A percentile compares a stretch with the other conserved stretches of the same genome.
These are phyloP conservation scores for Hansenula sp. DNA, from an alignment of 1,139 yeast species.

Conservation along the genomic window DNA sequence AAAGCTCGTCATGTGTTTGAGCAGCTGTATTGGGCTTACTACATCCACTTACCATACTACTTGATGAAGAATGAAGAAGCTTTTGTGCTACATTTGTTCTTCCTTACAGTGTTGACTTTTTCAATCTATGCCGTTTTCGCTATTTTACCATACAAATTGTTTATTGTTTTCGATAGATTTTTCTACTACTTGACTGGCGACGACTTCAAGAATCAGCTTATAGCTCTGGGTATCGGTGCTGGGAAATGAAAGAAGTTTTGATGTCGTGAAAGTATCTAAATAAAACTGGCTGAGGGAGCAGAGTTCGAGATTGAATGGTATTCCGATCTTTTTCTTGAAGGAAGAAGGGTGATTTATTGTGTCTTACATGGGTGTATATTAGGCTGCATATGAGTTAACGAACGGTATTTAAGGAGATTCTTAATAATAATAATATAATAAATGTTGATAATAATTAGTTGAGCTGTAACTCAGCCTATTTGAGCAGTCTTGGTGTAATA, in stretches of 20 bases:
- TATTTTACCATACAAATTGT: constrained; percentile 22
- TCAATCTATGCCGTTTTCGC: constrained; percentile 24
- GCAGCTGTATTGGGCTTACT: constrained; percentile 36
- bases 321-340: background rate
- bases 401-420: background rate
- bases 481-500: no score
- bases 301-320: constrained; percentile 10
- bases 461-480: no score
- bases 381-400: no score
- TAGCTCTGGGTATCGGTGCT: background rate
- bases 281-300: no score
- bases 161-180: constrained; percentile 20
- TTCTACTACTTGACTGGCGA: constrained; percentile 27
- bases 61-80: constrained; percentile 37
- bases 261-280: no score
- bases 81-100: constrained; percentile 30
- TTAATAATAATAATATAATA: no score
- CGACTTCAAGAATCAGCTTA: constrained; percentile 18
- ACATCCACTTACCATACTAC: constrained; percentile 37
- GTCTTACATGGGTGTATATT: no score
- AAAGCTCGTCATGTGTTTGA: constrained; percentile 17
- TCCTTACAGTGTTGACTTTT: constrained; percentile 26
- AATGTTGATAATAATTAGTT: background rate
- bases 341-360: no score
- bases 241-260: constrained; percentile 7